Evolutionary conservation across 2,329 filamentous ascomycete genomes (phyloP).

Genomic region (Didymella pomorum): DNA sequence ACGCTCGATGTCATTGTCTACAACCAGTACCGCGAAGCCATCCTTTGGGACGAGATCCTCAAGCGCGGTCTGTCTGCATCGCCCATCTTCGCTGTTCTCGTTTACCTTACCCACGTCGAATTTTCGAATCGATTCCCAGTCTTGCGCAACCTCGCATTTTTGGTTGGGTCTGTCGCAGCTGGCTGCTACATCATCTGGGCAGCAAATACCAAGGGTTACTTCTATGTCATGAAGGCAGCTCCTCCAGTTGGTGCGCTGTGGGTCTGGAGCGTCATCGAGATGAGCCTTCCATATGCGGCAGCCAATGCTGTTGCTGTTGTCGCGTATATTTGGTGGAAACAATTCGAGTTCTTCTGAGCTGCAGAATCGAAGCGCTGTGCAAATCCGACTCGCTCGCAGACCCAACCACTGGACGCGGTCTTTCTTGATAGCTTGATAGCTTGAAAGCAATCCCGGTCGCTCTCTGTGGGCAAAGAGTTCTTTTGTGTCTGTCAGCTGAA

Average conservation of each 20-base stretch:
- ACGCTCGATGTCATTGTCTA: constrained; percentile 82
- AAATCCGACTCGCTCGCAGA: not conserved
- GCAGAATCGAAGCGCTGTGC: not conserved
- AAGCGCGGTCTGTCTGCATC: constrained; percentile 58
- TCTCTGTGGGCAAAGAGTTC: not conserved
- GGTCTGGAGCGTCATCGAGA: constrained; percentile 92
- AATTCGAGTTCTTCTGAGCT: constrained; percentile 57
- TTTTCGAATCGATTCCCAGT: constrained; percentile 55
- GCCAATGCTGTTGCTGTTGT: constrained; percentile 61
- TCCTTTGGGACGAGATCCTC: constrained; percentile 66
- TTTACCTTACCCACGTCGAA: constrained; percentile 55
- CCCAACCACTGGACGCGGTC: not conserved
- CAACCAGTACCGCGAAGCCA: constrained; percentile 75
- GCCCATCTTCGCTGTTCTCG: constrained; percentile 55
- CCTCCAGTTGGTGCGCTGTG: constrained; percentile 90
- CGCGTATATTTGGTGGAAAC: constrained; percentile 63
- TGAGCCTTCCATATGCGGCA: constrained; percentile 73
- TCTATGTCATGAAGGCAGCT: constrained; percentile 88
- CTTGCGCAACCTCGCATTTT: constrained; percentile 65
- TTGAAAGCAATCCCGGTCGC: not conserved
- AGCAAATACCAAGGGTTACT: constrained; percentile 81
- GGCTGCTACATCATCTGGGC: constrained; percentile 85
- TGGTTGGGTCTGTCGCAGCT: constrained; percentile 64
- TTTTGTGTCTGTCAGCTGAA: not conserved
- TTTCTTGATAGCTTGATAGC: too few relatives aligned